These are phyloP conservation scores for Triticum urartu DNA, from an alignment of 176 grass and related monocot species.

Conservation along the genomic window DNA sequence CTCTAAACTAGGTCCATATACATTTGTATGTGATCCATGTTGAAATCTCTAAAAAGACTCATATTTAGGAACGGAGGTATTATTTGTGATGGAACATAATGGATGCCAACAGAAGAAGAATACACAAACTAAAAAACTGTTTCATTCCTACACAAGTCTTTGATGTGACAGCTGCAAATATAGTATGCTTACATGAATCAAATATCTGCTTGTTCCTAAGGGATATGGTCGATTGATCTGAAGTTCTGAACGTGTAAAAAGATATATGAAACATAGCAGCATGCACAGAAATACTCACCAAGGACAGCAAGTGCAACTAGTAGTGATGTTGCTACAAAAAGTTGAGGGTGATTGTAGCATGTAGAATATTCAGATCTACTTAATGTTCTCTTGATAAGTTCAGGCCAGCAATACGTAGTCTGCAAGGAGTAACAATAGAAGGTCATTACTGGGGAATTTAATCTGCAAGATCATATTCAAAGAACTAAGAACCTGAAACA, in stretches of 20 bases:
- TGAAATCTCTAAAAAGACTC: no score
- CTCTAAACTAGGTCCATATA: no score
- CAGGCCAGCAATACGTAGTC: constrained; percentile 47
- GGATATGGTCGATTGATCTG: neutral
- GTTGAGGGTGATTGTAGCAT: constrained; percentile 37
- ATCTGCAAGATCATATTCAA: neutral
- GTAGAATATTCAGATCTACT: constrained; percentile 35
- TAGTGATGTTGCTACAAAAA: constrained; percentile 40
- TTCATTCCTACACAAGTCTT: neutral
- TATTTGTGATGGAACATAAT: neutral
- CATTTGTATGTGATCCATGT: no score
- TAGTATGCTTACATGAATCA: neutral
- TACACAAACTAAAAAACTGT: neutral
- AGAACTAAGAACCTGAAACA: constrained; percentile 3
- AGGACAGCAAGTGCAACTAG: constrained; percentile 52
- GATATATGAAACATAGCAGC: neutral
- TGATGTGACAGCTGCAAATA: neutral
- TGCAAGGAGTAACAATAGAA: constrained; percentile 36
- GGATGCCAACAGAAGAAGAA: constrained; percentile 6
- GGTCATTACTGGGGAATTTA: neutral
- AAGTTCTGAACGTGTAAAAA: constrained; percentile 26
- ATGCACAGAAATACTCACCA: constrained; percentile 48
- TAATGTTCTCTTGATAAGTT: constrained; percentile 45
- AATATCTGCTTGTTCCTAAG: constrained; percentile 2
- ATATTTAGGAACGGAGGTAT: no score